Evolutionary conservation across 2,329 filamentous ascomycete genomes (phyloP).

Genomic region (Cordyceps militaris): DNA sequence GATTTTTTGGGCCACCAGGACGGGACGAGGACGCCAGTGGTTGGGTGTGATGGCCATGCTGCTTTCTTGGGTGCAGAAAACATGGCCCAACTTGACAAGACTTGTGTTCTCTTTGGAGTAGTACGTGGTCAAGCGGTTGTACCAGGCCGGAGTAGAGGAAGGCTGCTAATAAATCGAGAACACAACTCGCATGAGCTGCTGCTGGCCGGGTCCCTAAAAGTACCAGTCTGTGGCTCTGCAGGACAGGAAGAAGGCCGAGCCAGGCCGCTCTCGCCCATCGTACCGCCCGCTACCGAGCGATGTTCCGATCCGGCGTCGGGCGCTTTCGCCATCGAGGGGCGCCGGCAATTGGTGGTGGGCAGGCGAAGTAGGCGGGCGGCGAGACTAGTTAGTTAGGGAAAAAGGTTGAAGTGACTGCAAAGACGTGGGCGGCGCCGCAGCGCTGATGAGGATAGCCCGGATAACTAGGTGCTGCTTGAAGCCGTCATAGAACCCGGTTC

Average conservation of each 20-base stretch:
- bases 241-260: neutral
- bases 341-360: neutral
- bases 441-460: neutral
- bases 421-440: neutral
- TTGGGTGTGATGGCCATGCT: neutral
- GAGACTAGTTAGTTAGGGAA: neutral
- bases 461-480: neutral
- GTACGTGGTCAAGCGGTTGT: neutral
- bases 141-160: neutral
- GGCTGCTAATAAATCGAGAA: too few species aligned
- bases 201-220: too few species aligned
- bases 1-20: neutral
- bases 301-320: slow-evolving; percentile 3
- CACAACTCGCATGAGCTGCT: too few species aligned
- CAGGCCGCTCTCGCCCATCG: neutral
- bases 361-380: neutral
- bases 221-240: too few species aligned
- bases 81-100: neutral
- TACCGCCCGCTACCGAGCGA: slow-evolving; percentile 7
- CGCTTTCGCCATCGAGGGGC: neutral
- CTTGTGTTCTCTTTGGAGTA: neutral
- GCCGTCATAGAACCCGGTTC: neutral
- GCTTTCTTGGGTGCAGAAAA: neutral
- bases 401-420: neutral
- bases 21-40: neutral